These are phyloP conservation scores for Theileria sp. DNA, from an alignment of 169 alveolate genomes.

Conservation along the genomic window DNA sequence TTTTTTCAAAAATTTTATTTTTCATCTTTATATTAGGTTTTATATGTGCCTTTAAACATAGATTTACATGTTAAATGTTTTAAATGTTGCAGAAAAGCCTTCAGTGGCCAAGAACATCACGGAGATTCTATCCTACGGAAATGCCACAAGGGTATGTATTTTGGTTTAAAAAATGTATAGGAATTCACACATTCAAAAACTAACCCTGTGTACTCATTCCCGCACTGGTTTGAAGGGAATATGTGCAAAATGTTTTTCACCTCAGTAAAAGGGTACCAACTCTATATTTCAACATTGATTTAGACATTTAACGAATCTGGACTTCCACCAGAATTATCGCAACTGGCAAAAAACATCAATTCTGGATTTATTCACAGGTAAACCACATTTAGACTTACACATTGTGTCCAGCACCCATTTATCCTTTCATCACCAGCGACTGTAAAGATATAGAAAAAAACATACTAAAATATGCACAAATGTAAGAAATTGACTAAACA, in stretches of 20 bases:
- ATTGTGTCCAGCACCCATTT: constrained; percentile 83
- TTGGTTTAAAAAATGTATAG: constrained; percentile 10
- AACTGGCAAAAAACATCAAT: constrained; percentile 94
- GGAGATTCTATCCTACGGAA: constrained; percentile 81
- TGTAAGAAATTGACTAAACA: constrained; percentile 79
- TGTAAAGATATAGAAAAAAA: constrained; percentile 83
- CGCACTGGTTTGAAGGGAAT: constrained; percentile 61
- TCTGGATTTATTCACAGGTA: constrained; percentile 85
- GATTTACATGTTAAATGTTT: constrained; percentile 52
- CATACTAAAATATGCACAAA: constrained; percentile 85
- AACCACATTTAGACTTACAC: too few species aligned
- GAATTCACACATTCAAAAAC: constrained; percentile 54
- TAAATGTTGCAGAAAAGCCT: constrained; percentile 97
- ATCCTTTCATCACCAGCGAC: constrained; percentile 79
- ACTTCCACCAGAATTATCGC: constrained; percentile 90
- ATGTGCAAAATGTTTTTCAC: constrained; percentile 85
- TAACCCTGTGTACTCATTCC: constrained; percentile 76
- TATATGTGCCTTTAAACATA: not conserved
- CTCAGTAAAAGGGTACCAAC: constrained; percentile 87
- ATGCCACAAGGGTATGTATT: constrained; percentile 37
- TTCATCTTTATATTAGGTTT: too few species aligned
- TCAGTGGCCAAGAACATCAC: constrained; percentile 96
- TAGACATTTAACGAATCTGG: constrained; percentile 92
- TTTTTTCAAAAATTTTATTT: not conserved
- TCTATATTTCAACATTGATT: constrained; percentile 66